Evolutionary conservation across 495 filamentous ascomycete species (phyloP).

Genomic region (Daldinia loculata): DNA sequence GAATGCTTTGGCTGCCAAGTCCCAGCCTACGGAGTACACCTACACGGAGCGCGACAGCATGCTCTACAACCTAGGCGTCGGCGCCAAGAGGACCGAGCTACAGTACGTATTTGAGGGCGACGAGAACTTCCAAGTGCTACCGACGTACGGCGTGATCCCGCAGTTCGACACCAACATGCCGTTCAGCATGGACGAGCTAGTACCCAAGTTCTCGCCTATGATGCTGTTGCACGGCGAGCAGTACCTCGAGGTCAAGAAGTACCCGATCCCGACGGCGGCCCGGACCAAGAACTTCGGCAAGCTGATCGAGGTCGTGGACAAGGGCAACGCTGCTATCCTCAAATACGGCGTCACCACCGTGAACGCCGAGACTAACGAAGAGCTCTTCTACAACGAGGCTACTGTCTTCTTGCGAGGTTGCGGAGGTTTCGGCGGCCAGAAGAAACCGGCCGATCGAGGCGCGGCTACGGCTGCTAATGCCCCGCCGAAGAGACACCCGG

Average conservation of each 20-base stretch:
- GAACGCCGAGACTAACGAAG: slow-evolving; percentile 83
- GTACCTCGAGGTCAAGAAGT: slow-evolving; percentile 95
- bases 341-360: slow-evolving; percentile 79
- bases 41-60: slow-evolving; percentile 89
- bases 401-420: slow-evolving; percentile 91
- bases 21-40: slow-evolving; percentile 78
- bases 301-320: slow-evolving; percentile 94
- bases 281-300: slow-evolving; percentile 82
- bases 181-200: slow-evolving; percentile 81
- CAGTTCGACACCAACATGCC: slow-evolving; percentile 85
- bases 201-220: slow-evolving; percentile 97
- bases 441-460: slow-evolving; percentile 80
- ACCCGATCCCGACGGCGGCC: slow-evolving; percentile 88
- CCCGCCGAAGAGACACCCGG: slow-evolving; percentile 78
- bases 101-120: slow-evolving; percentile 86
- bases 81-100: slow-evolving; percentile 91
- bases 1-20: slow-evolving; percentile 74
- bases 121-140: slow-evolving; percentile 90
- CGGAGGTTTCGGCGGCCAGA: slow-evolving; percentile 89
- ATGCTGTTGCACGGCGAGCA: slow-evolving; percentile 99
- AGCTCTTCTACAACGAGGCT: slow-evolving; percentile 96
- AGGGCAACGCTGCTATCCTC: slow-evolving; percentile 89
- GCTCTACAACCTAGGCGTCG: slow-evolving; percentile 94
- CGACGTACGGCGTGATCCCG: slow-evolving; percentile 94
- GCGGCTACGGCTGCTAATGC: slow-evolving; percentile 80